Evolutionary conservation across 1,284 basidiomycete genomes (phyloP).

Genomic region (Ceratobasidium sp.): DNA sequence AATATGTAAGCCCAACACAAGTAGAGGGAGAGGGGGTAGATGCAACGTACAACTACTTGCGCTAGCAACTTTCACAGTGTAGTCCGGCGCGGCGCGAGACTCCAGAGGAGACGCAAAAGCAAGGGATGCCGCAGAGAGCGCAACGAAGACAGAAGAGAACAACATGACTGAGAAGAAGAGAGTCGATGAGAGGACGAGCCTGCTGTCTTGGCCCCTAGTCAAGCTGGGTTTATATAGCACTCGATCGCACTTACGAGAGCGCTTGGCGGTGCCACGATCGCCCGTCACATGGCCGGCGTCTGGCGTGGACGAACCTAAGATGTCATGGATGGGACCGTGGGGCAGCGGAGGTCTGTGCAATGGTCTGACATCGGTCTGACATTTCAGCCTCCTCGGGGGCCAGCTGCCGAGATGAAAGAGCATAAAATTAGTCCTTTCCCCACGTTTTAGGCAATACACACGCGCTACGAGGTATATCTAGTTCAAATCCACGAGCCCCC

Average conservation of each 20-base stretch:
- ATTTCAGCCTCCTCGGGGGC: background rate
- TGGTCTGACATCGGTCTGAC: background rate
- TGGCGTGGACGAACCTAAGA: background rate
- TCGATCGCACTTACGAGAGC: background rate
- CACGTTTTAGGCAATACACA: background rate
- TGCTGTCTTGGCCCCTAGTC: conserved; percentile 3
- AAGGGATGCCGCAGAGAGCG: conserved; percentile 20
- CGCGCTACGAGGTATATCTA: background rate
- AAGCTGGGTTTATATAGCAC: conserved; percentile 6
- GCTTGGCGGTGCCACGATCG: conserved; percentile 15
- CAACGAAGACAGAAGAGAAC: conserved; percentile 16
- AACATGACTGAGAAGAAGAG: conserved; percentile 7
- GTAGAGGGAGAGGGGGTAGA: too few relatives aligned
- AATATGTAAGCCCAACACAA: background rate
- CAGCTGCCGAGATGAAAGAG: conserved; percentile 5
- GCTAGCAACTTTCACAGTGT: conserved; percentile 28
- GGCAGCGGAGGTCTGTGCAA: background rate
- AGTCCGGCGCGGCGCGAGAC: conserved; percentile 20
- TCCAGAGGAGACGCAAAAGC: conserved; percentile 27
- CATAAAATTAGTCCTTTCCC: background rate
- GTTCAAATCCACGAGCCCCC: background rate
- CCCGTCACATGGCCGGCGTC: background rate
- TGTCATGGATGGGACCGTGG: conserved; percentile 17
- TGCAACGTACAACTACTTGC: conserved; percentile 14
- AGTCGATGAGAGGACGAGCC: conserved; percentile 12